These are phyloP conservation scores for Globisporangium canariense DNA, from an alignment of 352 stramenopile genomes.

Conservation along the genomic window DNA sequence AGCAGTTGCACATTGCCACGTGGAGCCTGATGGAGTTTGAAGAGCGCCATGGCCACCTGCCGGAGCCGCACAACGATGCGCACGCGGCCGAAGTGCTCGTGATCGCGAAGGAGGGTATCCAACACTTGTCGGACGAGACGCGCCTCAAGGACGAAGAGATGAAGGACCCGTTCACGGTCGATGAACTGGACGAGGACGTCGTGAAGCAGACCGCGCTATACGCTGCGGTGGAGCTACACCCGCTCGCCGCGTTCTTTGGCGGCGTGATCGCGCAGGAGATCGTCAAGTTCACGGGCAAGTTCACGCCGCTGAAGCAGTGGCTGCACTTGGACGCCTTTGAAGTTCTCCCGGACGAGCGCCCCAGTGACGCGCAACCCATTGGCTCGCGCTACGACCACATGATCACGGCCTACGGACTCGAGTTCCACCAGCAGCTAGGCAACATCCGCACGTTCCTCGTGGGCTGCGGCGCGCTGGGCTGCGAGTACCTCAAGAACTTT, in stretches of 20 bases:
- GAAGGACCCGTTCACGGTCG: constrained; percentile 55
- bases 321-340: constrained; percentile 83
- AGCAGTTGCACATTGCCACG: constrained; percentile 74
- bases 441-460: constrained; percentile 82
- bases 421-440: constrained; percentile 61
- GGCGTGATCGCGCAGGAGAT: constrained; percentile 82
- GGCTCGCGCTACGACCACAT: constrained; percentile 80
- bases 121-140: constrained; percentile 64
- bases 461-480: constrained; percentile 75
- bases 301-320: constrained; percentile 83
- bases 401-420: constrained; percentile 64
- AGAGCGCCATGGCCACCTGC: constrained; percentile 56
- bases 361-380: constrained; percentile 48
- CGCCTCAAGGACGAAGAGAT: constrained; percentile 22
- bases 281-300: constrained; percentile 89
- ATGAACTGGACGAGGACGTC: constrained; percentile 71
- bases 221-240: constrained; percentile 70
- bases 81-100: constrained; percentile 62
- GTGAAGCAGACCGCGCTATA: constrained; percentile 56
- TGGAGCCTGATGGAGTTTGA: constrained; percentile 84
- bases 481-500: constrained; percentile 88
- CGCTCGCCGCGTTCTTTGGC: constrained; percentile 77
- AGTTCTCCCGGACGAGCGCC: constrained; percentile 61
- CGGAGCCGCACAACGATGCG: constrained; percentile 57
- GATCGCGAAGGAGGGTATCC: constrained; percentile 63